phyloP scores from a whole-genome alignment of 2,329 filamentous ascomycete genomes.

The Ambrosiella xylebori region DNA sequence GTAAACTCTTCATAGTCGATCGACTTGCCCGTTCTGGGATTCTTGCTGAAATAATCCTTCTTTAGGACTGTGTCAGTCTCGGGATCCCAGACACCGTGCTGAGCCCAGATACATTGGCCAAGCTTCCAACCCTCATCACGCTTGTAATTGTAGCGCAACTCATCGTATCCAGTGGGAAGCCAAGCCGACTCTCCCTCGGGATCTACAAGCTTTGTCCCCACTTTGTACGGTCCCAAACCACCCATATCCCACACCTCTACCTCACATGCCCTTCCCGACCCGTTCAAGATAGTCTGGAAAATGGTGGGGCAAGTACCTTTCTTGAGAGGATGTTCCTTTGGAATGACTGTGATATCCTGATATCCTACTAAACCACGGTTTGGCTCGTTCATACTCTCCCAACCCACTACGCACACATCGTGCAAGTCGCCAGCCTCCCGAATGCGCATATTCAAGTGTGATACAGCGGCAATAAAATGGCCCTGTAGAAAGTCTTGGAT shows the following conservation, averaged over 20 bases:
- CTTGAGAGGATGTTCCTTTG: slow-evolving; percentile 73
- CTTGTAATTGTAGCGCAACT: slow-evolving; percentile 69
- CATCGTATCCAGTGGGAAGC: slow-evolving; percentile 66
- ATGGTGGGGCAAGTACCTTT: slow-evolving; percentile 87
- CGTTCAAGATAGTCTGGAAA: slow-evolving; percentile 83
- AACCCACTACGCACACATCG: slow-evolving; percentile 75
- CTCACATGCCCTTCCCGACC: slow-evolving; percentile 80
- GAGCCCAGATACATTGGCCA: slow-evolving; percentile 92
- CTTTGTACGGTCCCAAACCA: slow-evolving; percentile 78
- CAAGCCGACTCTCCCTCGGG: slow-evolving; percentile 73
- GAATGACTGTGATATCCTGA: slow-evolving; percentile 63
- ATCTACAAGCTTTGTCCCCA: slow-evolving; percentile 66
- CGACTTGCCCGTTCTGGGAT: slow-evolving; percentile 53
- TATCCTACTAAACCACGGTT: slow-evolving; percentile 76
- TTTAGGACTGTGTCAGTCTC: slow-evolving; percentile 56
- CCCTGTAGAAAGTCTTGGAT: slow-evolving; percentile 89
- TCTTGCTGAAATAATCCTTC: slow-evolving; percentile 76
- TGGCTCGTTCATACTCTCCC: slow-evolving; percentile 93
- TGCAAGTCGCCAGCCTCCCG: slow-evolving; percentile 80
- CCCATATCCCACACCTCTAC: slow-evolving; percentile 89
- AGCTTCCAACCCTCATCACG: slow-evolving; percentile 77
- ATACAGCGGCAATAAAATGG: slow-evolving; percentile 68
- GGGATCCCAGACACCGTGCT: slow-evolving; percentile 90
- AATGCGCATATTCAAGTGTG: slow-evolving; percentile 67
- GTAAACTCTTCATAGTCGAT: slow-evolving; percentile 77